Conservation (phyloP, 805 yeast species). For the Lachancea sp. region DNA sequence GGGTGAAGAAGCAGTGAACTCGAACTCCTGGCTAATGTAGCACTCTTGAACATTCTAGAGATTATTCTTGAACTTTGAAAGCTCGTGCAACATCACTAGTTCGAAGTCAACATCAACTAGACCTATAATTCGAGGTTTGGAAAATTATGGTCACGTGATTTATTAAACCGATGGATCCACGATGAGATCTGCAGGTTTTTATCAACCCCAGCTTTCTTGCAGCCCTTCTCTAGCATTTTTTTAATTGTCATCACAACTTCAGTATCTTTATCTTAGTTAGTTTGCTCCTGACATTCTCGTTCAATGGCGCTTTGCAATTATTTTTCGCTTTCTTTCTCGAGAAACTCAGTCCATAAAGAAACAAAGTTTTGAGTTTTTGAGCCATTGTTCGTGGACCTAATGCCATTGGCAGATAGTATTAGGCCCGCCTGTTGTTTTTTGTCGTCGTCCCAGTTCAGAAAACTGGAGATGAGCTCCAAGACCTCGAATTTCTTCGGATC, state of each 20-base stretch:
- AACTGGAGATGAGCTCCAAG: constrained; percentile 71
- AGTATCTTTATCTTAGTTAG: no score
- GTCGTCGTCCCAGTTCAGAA: constrained; percentile 82
- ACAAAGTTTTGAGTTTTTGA: constrained; percentile 53
- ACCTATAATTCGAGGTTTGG: not conserved
- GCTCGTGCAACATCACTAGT: no score
- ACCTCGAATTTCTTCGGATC: constrained; percentile 95
- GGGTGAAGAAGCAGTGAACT: not conserved
- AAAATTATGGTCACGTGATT: no score
- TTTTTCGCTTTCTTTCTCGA: constrained; percentile 61
- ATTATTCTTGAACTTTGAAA: no score
- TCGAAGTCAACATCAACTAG: no score
- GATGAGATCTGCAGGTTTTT: no score
- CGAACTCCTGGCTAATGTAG: not conserved
- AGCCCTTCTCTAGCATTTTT: no score
- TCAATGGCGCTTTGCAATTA: constrained; percentile 1
- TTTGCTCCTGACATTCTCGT: no score
- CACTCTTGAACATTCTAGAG: not conserved
- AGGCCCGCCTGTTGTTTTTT: constrained; percentile 73
- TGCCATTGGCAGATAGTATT: constrained; percentile 29
- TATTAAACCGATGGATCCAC: no score
- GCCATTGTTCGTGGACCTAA: constrained; percentile 19
- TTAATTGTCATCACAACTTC: no score
- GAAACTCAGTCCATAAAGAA: constrained; percentile 70
- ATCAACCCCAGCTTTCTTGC: no score